Conservation (phyloP, 2,329 filamentous ascomycete genomes). For the Falciphora oryzae region DNA sequence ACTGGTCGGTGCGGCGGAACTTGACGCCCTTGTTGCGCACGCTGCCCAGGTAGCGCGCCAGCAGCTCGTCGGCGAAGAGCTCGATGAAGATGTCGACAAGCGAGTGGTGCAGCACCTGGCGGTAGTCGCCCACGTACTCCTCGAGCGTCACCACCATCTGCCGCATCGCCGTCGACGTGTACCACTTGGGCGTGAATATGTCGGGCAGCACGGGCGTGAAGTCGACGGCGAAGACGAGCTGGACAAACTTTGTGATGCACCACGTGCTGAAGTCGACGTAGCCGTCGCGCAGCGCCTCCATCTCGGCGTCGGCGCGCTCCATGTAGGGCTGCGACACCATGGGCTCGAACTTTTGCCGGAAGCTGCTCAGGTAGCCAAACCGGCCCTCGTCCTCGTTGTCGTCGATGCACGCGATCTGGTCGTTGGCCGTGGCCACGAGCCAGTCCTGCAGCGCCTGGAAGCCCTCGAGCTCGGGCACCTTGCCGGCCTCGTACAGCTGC, state of each 20-base stretch:
- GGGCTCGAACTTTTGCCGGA: constrained; percentile 75
- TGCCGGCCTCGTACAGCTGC: constrained; percentile 59
- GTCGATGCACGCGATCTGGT: constrained; percentile 97
- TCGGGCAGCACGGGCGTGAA: constrained; percentile 77
- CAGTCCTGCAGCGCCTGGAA: constrained; percentile 87
- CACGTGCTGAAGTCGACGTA: constrained; percentile 94
- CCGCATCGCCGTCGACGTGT: constrained; percentile 78
- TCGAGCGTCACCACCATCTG: constrained; percentile 93
- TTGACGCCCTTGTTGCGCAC: constrained; percentile 88
- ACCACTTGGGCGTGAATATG: constrained; percentile 91
- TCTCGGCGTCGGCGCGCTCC: constrained; percentile 65
- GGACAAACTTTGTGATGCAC: constrained; percentile 82
- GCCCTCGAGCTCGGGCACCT: constrained; percentile 51
- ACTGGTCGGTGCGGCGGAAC: constrained; percentile 81
- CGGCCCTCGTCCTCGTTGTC: constrained; percentile 74
- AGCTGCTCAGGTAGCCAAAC: constrained; percentile 77
- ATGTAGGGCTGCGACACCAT: constrained; percentile 77
- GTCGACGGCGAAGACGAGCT: constrained; percentile 85
- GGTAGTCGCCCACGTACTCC: constrained; percentile 89
- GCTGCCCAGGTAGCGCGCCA: constrained; percentile 74
- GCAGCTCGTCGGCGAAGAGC: constrained; percentile 85
- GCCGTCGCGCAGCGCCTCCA: constrained; percentile 73
- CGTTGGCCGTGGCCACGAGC: constrained; percentile 94
- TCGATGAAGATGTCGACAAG: constrained; percentile 89
- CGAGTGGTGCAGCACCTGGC: constrained; percentile 74